Conservation (phyloP, 768 basidiomycete genomes). For the Lentinula detonsa region DNA sequence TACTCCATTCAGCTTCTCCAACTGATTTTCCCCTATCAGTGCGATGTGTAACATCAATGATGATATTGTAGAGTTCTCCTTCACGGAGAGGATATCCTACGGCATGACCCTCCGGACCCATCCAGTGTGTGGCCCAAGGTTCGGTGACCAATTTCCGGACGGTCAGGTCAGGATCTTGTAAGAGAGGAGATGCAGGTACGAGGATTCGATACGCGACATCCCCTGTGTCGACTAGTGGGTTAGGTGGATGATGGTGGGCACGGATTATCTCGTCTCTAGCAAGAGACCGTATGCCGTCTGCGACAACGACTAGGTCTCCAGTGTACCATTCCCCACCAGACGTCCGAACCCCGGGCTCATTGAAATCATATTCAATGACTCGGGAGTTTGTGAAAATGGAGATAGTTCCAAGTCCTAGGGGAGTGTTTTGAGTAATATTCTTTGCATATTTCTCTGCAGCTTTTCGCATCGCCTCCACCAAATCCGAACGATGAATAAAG, state of each 20-base stretch:
- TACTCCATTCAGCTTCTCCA: neutral
- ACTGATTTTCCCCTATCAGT: slow-evolving; percentile 10
- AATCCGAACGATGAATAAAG: slow-evolving; percentile 26
- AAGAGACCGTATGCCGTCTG: slow-evolving; percentile 31
- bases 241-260: slow-evolving; percentile 10
- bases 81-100: slow-evolving; percentile 31
- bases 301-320: slow-evolving; percentile 28
- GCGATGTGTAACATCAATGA: slow-evolving; percentile 28
- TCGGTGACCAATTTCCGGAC: slow-evolving; percentile 23
- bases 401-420: too few species aligned
- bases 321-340: slow-evolving; percentile 15
- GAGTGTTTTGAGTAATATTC: slow-evolving; percentile 13
- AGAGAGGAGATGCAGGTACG: slow-evolving; percentile 20
- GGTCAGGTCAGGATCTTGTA: slow-evolving; percentile 21
- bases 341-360: slow-evolving; percentile 10
- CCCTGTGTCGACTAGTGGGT: slow-evolving; percentile 25
- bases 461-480: slow-evolving; percentile 20
- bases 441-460: slow-evolving; percentile 19
- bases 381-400: neutral
- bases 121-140: slow-evolving; percentile 26
- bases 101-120: slow-evolving; percentile 26
- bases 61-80: slow-evolving; percentile 29
- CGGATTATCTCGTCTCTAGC: slow-evolving; percentile 24
- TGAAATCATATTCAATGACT: slow-evolving; percentile 19
- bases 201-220: slow-evolving; percentile 32